Base-by-base conservation (phyloP, 2,329 filamentous ascomycete genomes). In the Pseudovirgaria hyperparasitica region DNA sequence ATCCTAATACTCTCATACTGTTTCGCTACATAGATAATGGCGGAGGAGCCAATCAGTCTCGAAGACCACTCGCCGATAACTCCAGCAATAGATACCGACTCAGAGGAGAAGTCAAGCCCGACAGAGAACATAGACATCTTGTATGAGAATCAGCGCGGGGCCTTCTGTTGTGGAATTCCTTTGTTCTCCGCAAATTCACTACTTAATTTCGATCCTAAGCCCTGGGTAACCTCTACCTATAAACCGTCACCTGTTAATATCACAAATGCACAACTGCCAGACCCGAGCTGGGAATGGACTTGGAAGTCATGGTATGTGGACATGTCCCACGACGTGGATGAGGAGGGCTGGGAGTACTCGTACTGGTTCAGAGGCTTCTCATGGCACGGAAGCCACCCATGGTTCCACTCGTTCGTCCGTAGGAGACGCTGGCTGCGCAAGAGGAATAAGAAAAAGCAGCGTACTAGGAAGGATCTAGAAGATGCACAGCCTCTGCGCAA, bases 401-500 rank as follows among this genome's bases (percentile, higher is more conserved):
- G 87, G 86, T 93, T 84, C 55, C 87, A 86, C 50, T 92, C 84
- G 2, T 98, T 87, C 47, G 90, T 94, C n/a, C 69, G 90, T 19
- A 66, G 90, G 39, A 70, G 90, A 35, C 73, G 82, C 13, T 98
- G 90, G 90, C 72, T 87, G 29, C 67, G 90, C 22, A 79, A 82
- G 50, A 67, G 90, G 18, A 67, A 79, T 27, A 82, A 79, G 55
- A 70, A 71, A 46, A 60, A 52, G 23, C 29, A 46, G n/a, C 48
- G 48, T 7, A 42, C 46, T 9, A 50, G 45, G 36, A 47, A 41
- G 6, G 48, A 46, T n/a, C n/a, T n/a, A 27, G 43, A 46, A 25
- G 40, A 44, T 9, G 41, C 43, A 25, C 47, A 51, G 27, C 41
- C 48, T 16, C 30, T 54, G 26, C 52, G 52, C 27, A 51, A 54